phyloP scores from a whole-genome alignment of 2,329 filamentous ascomycete species.

The Pezicula neosporulosa region DNA sequence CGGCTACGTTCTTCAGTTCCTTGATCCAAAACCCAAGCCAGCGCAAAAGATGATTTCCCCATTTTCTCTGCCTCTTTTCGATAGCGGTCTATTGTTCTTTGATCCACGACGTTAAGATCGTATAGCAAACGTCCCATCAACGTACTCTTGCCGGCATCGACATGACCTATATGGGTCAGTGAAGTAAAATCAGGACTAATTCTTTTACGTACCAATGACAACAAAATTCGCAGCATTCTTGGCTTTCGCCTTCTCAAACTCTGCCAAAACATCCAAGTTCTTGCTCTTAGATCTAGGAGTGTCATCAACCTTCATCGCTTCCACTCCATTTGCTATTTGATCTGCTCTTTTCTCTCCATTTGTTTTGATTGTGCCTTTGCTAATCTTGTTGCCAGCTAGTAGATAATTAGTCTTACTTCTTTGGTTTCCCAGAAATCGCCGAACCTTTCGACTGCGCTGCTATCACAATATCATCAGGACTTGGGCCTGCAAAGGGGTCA shows the following conservation, averaged over 20 bases:
- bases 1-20: conserved; percentile 82
- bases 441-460: conserved; percentile 89
- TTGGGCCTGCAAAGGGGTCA: conserved; percentile 76
- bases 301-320: conserved; percentile 45
- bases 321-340: conserved; percentile 42
- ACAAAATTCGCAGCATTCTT: conserved; percentile 90
- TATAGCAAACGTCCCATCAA: conserved; percentile 93
- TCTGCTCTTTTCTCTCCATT: conserved; percentile 36
- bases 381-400: conserved; percentile 38
- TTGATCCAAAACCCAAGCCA: conserved; percentile 96
- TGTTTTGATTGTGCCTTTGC: conserved; percentile 33
- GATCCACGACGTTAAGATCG: conserved; percentile 83
- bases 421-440: conserved; percentile 31
- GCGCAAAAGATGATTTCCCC: conserved; percentile 91
- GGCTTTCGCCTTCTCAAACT: conserved; percentile 69
- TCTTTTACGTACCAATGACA: conserved; percentile 71
- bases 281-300: conserved; percentile 63
- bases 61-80: conserved; percentile 84
- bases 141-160: conserved; percentile 96
- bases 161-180: conserved; percentile 62
- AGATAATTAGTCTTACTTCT: conserved; percentile 32
- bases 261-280: conserved; percentile 78
- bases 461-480: conserved; percentile 86
- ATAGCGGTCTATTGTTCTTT: conserved; percentile 85
- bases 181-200: conserved; percentile 10